Evolutionary conservation across 805 yeast genomes (phyloP), one percentile per base, ranked within the genome.

Genomic region (Candida krabiensis): DNA sequence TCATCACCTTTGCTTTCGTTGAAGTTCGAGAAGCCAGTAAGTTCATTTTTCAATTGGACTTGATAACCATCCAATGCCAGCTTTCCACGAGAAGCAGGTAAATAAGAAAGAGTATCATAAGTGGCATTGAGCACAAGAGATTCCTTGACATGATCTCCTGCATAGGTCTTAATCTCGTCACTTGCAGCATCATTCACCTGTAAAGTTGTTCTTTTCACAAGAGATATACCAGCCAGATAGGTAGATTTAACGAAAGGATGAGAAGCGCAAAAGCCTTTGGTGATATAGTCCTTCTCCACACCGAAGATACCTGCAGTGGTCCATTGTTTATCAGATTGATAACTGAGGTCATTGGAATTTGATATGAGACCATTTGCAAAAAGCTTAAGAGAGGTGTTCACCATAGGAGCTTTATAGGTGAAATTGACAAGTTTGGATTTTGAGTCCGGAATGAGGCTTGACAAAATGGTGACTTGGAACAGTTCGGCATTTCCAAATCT

Each of bases 401-500:
- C 63, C 55, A 67, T 61, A 45, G 74, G 86, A 39, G 60, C 69
- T 42, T 64, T 70, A 54, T 64, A 66, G 46, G 48, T 49, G 5
- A 73, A 67, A 63, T 75, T 84, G 49, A 71, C 69, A 52, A 57
- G 73, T 83, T 75, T 78, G 55, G 66, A 63, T 55, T 63, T 73
- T 29, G 71, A 58, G 35, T 78, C 89, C 46, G 69, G 67, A 18
- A 73, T 67, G 64, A 66, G 50, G 49, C 72, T 69, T 42, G 69
- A 61, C 41, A 43, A 56, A 46, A 77, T 71, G 43, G 80, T 80
- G 12, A 80, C 43, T 12, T 73, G 64, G 12, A 84, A 50, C 5
- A 64, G 64, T 55, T 83, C 90, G 12, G 85, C 88, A n/a, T 82
- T 83, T 4, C 86, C 88, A 47, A 82, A 72, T 7, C 75, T 64